phyloP scores from a whole-genome alignment of 306 rosid species.

The Trichosanthes cucumerina region DNA sequence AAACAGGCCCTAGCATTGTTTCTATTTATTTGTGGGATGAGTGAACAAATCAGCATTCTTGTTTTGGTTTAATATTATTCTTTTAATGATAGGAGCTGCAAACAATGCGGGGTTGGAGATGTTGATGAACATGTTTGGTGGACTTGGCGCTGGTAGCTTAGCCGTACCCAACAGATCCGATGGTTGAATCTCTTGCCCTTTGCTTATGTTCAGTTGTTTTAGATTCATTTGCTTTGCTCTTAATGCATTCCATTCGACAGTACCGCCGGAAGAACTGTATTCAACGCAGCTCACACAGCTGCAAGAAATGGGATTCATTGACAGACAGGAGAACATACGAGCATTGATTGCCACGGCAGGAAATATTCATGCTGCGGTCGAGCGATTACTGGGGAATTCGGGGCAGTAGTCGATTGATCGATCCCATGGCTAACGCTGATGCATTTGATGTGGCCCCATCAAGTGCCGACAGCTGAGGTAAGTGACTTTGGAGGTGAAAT shows the following conservation, averaged over 20 bases:
- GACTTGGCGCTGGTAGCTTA: constrained; percentile 73
- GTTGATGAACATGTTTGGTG: constrained; percentile 84
- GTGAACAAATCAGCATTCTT: neutral
- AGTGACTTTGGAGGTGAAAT: constrained; percentile 21
- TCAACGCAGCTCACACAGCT: constrained; percentile 79
- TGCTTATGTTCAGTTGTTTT: neutral
- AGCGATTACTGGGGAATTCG: constrained; percentile 65
- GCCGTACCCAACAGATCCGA: constrained; percentile 60
- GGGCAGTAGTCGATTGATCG: constrained; percentile 31
- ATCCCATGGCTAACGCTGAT: neutral
- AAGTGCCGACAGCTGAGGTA: constrained; percentile 20
- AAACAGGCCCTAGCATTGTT: neutral
- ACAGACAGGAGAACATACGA: constrained; percentile 75
- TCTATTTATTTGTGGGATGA: neutral
- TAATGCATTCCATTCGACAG: constrained; percentile 24
- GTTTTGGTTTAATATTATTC: neutral
- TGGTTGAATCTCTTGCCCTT: constrained; percentile 32
- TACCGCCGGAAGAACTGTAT: constrained; percentile 77
- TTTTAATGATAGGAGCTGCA: constrained; percentile 26
- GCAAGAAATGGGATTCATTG: constrained; percentile 93
- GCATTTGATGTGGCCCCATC: neutral
- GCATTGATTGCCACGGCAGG: constrained; percentile 80
- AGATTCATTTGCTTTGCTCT: neutral
- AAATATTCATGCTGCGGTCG: constrained; percentile 79
- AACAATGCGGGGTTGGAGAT: constrained; percentile 55